Evolutionary conservation across 2,329 filamentous ascomycete genomes (phyloP).

Genomic region (Harringtonia lauricola): DNA sequence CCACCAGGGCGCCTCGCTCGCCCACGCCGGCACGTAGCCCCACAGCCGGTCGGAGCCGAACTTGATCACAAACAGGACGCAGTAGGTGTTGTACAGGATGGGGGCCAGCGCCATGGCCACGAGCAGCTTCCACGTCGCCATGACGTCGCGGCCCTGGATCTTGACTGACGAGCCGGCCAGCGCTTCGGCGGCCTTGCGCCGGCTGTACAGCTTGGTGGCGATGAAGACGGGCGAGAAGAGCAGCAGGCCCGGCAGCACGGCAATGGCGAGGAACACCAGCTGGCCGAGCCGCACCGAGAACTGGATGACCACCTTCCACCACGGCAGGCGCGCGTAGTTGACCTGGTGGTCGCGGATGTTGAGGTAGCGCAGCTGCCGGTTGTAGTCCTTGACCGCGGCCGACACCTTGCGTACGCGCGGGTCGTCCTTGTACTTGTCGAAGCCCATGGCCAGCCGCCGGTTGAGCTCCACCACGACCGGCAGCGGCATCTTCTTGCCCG

Average conservation of each 20-base stretch:
- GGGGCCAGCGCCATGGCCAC: constrained; percentile 79
- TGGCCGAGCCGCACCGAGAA: constrained; percentile 74
- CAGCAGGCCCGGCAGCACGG: constrained; percentile 74
- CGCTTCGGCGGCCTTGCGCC: constrained; percentile 71
- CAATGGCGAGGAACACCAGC: constrained; percentile 62
- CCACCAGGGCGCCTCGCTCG: constrained; percentile 54
- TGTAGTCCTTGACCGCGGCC: constrained; percentile 71
- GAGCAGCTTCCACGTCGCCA: constrained; percentile 88
- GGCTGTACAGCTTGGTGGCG: constrained; percentile 70
- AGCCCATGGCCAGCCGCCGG: constrained; percentile 79
- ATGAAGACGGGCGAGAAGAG: constrained; percentile 86
- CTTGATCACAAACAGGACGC: constrained; percentile 61
- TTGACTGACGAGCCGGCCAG: constrained; percentile 81
- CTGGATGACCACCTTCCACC: constrained; percentile 61
- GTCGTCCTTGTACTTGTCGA: constrained; percentile 86
- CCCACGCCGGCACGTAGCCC: constrained; percentile 68
- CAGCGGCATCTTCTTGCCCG: constrained; percentile 83
- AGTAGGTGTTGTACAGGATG: constrained; percentile 73
- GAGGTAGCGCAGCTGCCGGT: constrained; percentile 72
- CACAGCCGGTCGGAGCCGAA: constrained; percentile 72
- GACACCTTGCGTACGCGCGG: constrained; percentile 68
- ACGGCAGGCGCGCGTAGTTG: constrained; percentile 76
- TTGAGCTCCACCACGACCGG: constrained; percentile 93
- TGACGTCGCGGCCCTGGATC: constrained; percentile 77
- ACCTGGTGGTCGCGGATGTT: constrained; percentile 92